phyloP scores from a whole-genome alignment of 176 grass and related monocot species.

The Poa pratensis region DNA sequence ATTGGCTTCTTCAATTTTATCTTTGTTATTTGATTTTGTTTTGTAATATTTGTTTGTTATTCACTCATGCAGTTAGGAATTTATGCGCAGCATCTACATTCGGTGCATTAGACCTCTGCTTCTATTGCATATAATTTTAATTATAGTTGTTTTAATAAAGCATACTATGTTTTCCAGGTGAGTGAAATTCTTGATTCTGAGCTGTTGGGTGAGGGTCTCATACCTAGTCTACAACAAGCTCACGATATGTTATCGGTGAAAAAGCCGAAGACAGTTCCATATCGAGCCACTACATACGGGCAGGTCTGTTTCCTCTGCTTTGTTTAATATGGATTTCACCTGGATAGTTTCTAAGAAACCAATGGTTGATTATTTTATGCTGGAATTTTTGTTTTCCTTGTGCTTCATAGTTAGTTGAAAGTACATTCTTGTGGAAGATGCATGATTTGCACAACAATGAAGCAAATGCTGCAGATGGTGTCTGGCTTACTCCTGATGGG shows the following conservation, averaged over 20 bases:
- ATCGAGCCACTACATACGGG: slow-evolving; percentile 77
- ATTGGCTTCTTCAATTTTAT: neutral
- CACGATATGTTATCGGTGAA: slow-evolving; percentile 77
- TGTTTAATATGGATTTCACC: slow-evolving; percentile 8
- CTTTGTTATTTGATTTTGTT: neutral
- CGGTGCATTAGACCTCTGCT: neutral
- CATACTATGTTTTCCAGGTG: slow-evolving; percentile 56
- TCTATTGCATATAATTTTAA: slow-evolving; percentile 4
- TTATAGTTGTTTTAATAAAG: neutral
- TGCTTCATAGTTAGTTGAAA: slow-evolving; percentile 75
- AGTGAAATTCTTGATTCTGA: slow-evolving; percentile 97
- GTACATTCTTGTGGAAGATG: slow-evolving; percentile 78
- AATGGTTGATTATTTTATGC: slow-evolving; percentile 32
- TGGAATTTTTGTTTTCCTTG: slow-evolving; percentile 35
- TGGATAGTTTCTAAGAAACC: neutral
- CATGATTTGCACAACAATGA: slow-evolving; percentile 86
- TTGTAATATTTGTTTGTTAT: neutral
- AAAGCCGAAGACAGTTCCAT: slow-evolving; percentile 76
- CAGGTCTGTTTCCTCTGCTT: slow-evolving; percentile 46
- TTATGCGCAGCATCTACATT: neutral
- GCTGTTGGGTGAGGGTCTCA: slow-evolving; percentile 94
- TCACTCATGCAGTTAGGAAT: neutral
- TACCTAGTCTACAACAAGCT: slow-evolving; percentile 92
- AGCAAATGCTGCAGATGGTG: slow-evolving; percentile 66
- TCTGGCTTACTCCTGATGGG: slow-evolving; percentile 64